Base-by-base conservation (phyloP, 441 rosid genomes). In the Adansonia grandidieri region DNA sequence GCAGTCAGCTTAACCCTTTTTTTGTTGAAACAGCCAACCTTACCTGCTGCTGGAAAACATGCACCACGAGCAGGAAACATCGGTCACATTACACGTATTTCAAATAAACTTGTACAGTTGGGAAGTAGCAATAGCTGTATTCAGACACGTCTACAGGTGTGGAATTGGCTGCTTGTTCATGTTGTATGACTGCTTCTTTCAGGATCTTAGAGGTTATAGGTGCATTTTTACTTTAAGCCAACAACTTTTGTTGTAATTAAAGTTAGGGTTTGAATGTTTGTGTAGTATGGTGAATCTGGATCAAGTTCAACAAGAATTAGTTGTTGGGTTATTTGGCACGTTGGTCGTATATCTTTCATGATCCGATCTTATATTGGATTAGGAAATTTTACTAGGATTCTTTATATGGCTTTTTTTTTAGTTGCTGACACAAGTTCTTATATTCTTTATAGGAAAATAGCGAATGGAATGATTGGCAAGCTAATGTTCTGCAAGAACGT, bases 381-480 rank as follows among this genome's bases (percentile, higher is more conserved):
- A n/a, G n/a, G n/a, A n/a, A n/a, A n/a, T n/a, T n/a, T n/a, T n/a
- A n/a, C n/a, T n/a, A n/a, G n/a, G n/a, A n/a, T n/a, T n/a, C n/a
- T n/a, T n/a, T n/a, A n/a, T n/a, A n/a, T n/a, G n/a, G n/a, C n/a
- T n/a, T n/a, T n/a, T n/a, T n/a, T n/a, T n/a, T n/a, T n/a, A n/a
- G 32, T 74, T 54, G 32, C 40, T 69, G 9, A 71, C 32, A 9
- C 17, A 78, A 58, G 32, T 77, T 67, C 47, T 42, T 75, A 78
- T 80, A 45, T 78, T 28, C 11, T 73, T 58, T 84, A 28, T 56
- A 96, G 99, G 98, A 85, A 83, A 90, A 92, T 82, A 81, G 83
- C 62, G 97, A 91, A 78, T 94, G 98, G 98, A 89, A 82, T 2
- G 91, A 88, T 68, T 96, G 99, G 98, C 96, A 89, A 81, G 71